Conservation (phyloP, 192 early-diverging fungal genomes). For the Coemansia sp. region DNA sequence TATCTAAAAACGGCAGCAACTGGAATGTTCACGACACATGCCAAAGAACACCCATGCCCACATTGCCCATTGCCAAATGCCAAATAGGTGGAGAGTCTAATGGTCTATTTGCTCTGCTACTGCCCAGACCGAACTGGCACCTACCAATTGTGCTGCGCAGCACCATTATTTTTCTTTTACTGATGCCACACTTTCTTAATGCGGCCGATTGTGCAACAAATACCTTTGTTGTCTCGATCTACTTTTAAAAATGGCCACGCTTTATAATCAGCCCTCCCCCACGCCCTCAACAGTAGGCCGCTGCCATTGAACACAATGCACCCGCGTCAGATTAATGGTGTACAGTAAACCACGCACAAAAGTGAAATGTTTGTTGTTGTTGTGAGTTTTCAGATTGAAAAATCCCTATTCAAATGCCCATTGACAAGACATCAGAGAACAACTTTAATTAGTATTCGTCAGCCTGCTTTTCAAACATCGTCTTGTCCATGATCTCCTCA, state of each 20-base stretch:
- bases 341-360: background rate
- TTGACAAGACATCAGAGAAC: too few species aligned
- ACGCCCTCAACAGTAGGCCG: background rate
- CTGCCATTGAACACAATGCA: background rate
- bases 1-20: background rate
- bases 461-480: conserved; percentile 12
- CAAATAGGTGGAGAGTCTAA: background rate
- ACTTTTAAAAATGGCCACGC: background rate
- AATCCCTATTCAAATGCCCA: background rate
- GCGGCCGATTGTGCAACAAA: background rate
- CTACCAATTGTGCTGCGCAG: background rate
- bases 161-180: background rate
- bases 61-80: background rate
- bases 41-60: background rate
- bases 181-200: background rate
- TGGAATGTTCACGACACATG: background rate
- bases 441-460: background rate
- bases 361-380: background rate
- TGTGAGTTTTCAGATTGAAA: background rate
- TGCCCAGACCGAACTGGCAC: conserved; percentile 1
- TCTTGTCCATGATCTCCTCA: conserved; percentile 24
- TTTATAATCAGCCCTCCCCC: background rate
- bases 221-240: background rate
- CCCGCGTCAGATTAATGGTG: background rate
- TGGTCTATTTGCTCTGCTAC: conserved; percentile 4